Evolutionary conservation across 441 rosid species (phyloP).

Genomic region (Capsella rubella): DNA sequence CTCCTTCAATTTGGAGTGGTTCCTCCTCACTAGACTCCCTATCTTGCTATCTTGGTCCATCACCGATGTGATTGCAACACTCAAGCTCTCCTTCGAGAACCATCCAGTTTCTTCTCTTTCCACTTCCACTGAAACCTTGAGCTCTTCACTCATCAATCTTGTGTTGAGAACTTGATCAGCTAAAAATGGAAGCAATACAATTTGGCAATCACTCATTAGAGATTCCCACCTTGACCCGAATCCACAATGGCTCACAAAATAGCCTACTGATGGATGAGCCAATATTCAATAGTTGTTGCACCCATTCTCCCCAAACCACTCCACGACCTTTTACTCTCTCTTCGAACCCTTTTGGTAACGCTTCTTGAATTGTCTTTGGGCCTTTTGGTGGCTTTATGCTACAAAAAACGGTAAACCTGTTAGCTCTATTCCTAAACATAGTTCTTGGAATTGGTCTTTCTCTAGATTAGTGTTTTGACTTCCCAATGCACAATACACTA

Average conservation of each 20-base stretch:
- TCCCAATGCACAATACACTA: background rate
- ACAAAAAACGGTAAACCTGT: background rate
- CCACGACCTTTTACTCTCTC: slow-evolving; percentile 30
- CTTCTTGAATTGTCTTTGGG: background rate
- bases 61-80: slow-evolving; percentile 39
- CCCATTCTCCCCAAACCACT: slow-evolving; percentile 58
- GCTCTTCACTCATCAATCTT: slow-evolving; percentile 44
- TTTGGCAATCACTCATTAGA: slow-evolving; percentile 56
- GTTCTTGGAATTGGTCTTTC: background rate
- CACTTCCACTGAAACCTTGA: slow-evolving; percentile 45
- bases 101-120: slow-evolving; percentile 35
- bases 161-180: slow-evolving; percentile 46
- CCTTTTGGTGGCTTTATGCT: background rate
- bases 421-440: background rate
- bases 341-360: background rate
- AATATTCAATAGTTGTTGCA: slow-evolving; percentile 52
- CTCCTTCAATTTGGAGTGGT: slow-evolving; percentile 13
- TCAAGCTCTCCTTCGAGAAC: slow-evolving; percentile 45
- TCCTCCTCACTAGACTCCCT: slow-evolving; percentile 11
- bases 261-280: slow-evolving; percentile 56
- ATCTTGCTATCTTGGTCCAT: slow-evolving; percentile 41
- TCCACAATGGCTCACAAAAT: slow-evolving; percentile 65
- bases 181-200: slow-evolving; percentile 57
- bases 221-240: slow-evolving; percentile 74
- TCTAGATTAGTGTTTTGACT: background rate